Percentiles rank a stretch among this genome's conserved stretches.
Conservation (phyloP, 1,139 yeast genomes). For the Nadsonia starkeyi-henricii region DNA sequence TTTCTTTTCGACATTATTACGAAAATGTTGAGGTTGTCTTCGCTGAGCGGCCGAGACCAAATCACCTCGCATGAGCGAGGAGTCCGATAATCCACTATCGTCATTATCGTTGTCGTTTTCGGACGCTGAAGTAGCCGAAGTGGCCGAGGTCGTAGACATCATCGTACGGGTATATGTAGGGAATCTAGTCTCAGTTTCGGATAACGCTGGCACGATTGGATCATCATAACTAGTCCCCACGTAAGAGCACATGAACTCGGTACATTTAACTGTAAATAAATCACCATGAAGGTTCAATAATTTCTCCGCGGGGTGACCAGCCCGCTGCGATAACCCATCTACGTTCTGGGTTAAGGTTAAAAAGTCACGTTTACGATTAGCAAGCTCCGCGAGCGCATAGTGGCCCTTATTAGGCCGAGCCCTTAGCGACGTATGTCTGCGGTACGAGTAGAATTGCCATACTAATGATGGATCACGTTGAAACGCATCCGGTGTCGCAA, state of each 20-base stretch:
- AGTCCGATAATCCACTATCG: conserved; percentile 1
- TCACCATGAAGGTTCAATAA: conserved; percentile 69
- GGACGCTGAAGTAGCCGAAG: conserved; percentile 3
- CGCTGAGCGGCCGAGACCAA: no score
- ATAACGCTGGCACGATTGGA: conserved; percentile 51
- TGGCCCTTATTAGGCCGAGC: conserved; percentile 71
- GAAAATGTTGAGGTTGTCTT: no score
- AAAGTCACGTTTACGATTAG: conserved; percentile 25
- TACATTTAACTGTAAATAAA: conserved; percentile 57
- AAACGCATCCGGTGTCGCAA: conserved; percentile 87
- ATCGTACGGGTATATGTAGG: background rate
- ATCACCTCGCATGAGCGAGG: background rate
- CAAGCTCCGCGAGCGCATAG: conserved; percentile 46
- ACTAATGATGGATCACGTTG: conserved; percentile 70
- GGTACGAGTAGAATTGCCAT: conserved; percentile 74
- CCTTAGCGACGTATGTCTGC: conserved; percentile 48
- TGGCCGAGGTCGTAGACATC: conserved; percentile 1
- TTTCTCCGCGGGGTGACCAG: conserved; percentile 39
- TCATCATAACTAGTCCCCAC: conserved; percentile 37
- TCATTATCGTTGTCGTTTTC: conserved; percentile 7
- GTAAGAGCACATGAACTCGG: conserved; percentile 59
- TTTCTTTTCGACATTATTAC: background rate
- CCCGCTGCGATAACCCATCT: conserved; percentile 58
- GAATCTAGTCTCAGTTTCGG: conserved; percentile 12
- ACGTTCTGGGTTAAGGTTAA: conserved; percentile 71